phyloP scores from a whole-genome alignment of 352 stramenopile species.

The Phytophthora quininea region DNA sequence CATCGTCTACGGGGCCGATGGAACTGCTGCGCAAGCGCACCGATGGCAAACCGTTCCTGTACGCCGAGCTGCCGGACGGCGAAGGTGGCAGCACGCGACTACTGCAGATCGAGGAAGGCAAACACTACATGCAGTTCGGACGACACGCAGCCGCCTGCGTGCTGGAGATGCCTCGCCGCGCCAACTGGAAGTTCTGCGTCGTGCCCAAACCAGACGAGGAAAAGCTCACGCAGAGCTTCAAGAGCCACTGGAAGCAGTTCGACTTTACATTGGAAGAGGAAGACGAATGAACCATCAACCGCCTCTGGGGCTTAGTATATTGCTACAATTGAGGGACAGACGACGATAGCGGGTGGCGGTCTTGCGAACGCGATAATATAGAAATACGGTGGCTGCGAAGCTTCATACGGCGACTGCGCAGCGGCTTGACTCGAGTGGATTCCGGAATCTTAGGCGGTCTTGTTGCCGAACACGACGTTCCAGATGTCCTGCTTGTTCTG shows the following conservation, averaged over 20 bases:
- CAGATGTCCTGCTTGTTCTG: constrained; percentile 53
- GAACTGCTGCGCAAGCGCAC: constrained; percentile 48
- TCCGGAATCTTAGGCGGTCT: constrained; percentile 16
- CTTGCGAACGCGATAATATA: constrained; percentile 31
- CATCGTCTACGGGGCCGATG: constrained; percentile 20
- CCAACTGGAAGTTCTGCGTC: constrained; percentile 88
- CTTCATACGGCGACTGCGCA: too few relatives aligned
- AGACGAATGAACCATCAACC: constrained; percentile 21
- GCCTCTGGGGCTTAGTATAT: constrained; percentile 19
- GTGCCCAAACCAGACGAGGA: constrained; percentile 76
- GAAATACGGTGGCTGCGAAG: constrained; percentile 13
- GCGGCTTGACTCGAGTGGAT: too few relatives aligned
- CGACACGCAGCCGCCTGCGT: constrained; percentile 67
- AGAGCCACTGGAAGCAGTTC: constrained; percentile 65
- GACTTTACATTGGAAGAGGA: constrained; percentile 71
- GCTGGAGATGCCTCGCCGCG: constrained; percentile 63
- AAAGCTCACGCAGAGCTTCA: constrained; percentile 69
- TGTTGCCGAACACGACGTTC: constrained; percentile 55
- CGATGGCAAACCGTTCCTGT: constrained; percentile 63
- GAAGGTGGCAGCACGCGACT: constrained; percentile 44
- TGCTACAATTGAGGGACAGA: constrained; percentile 20
- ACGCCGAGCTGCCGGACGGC: constrained; percentile 64
- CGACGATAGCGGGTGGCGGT: constrained; percentile 21
- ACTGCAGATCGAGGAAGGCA: constrained; percentile 69
- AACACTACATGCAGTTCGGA: constrained; percentile 88